Evolutionary conservation across 257 asterid genomes (phyloP).

Genomic region (Coffea eugenioides): DNA sequence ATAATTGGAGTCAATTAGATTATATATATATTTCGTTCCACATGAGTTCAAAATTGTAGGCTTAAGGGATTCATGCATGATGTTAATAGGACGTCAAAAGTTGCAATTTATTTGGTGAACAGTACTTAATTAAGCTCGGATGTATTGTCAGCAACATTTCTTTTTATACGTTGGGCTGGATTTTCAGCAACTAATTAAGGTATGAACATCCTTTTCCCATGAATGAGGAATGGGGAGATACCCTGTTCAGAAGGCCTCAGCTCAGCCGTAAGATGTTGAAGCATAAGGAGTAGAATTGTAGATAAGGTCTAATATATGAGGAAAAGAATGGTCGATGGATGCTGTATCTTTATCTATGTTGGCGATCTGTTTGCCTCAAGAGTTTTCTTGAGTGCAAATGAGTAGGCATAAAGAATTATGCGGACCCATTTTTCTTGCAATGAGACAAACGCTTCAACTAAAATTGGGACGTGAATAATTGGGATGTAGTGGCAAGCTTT

Average conservation of each 20-base stretch:
- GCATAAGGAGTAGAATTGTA: background rate
- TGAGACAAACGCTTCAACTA: slow-evolving; percentile 57
- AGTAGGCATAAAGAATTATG: slow-evolving; percentile 44
- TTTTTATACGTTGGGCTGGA: background rate
- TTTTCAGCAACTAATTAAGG: background rate
- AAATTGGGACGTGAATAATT: background rate
- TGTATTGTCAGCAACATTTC: background rate
- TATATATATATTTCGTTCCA: background rate
- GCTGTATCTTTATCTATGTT: slow-evolving; percentile 37
- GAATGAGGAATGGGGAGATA: background rate
- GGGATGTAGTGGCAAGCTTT: background rate
- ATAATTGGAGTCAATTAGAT: too few relatives aligned
- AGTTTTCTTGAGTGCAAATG: slow-evolving; percentile 12
- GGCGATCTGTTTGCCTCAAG: slow-evolving; percentile 48
- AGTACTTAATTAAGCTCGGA: background rate
- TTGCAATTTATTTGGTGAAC: background rate
- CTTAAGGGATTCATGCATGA: background rate
- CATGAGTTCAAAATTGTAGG: background rate
- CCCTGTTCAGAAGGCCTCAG: background rate
- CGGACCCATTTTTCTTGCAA: slow-evolving; percentile 26
- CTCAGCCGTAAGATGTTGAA: slow-evolving; percentile 3
- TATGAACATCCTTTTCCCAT: background rate
- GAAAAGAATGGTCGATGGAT: background rate
- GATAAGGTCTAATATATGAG: background rate
- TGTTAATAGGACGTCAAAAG: background rate